Conservation (phyloP, 1,284 basidiomycete species). For the Filobasidium uniguttulatum region DNA sequence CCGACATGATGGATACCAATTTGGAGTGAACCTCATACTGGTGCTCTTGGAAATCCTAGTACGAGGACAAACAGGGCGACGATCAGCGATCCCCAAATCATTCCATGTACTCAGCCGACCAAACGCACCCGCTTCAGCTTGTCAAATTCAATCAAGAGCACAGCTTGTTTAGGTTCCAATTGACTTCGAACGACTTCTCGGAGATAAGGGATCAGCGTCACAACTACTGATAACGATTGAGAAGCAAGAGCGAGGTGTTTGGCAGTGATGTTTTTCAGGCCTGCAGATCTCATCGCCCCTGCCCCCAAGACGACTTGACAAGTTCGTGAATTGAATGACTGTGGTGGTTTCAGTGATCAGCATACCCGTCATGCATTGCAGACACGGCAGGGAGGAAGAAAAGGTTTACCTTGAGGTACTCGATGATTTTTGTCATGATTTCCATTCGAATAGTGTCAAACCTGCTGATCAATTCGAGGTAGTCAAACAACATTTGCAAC, state of each 20-base stretch:
- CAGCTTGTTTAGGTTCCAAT: constrained; percentile 78
- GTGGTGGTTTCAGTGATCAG: constrained; percentile 2
- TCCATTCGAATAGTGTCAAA: constrained; percentile 81
- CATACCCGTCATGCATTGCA: not conserved
- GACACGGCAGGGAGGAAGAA: too few species aligned
- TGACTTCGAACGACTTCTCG: constrained; percentile 88
- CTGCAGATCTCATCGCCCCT: constrained; percentile 93
- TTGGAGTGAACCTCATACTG: constrained; percentile 98
- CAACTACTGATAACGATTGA: constrained; percentile 85
- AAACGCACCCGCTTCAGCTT: constrained; percentile 74
- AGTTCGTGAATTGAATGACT: constrained; percentile 89
- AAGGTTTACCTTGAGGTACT: constrained; percentile 62
- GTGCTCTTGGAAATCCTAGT: constrained; percentile 91
- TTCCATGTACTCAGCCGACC: not conserved
- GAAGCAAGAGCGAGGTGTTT: constrained; percentile 93
- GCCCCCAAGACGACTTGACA: constrained; percentile 97
- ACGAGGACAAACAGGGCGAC: not conserved
- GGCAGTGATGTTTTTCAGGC: constrained; percentile 94
- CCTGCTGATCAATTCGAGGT: constrained; percentile 77
- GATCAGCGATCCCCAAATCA: too few species aligned
- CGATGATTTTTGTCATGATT: constrained; percentile 81
- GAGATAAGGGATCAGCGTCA: constrained; percentile 89
- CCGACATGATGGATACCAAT: constrained; percentile 95
- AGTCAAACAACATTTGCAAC: constrained; percentile 65
- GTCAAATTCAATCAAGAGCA: constrained; percentile 96